Evolutionary conservation across 2,329 filamentous ascomycete species (phyloP).

Genomic region (Metarhizium brunneum): DNA sequence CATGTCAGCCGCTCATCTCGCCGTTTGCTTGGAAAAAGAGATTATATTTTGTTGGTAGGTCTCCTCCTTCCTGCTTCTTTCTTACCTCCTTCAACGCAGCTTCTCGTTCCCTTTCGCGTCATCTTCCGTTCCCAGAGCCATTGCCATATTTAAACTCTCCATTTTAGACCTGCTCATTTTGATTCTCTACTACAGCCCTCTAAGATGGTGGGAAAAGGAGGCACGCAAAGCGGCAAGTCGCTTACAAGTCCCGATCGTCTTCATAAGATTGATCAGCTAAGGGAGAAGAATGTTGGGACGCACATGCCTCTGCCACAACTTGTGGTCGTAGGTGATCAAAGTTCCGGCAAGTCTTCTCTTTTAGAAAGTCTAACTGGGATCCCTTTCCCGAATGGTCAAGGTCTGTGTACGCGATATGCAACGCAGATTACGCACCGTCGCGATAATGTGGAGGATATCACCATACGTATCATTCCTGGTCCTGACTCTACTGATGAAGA

Average conservation of each 20-base stretch:
- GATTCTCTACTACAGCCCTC: no score
- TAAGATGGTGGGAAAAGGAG: not conserved
- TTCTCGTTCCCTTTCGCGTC: no score
- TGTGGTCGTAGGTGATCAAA: slow-evolving; percentile 76
- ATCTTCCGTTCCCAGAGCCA: no score
- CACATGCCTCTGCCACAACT: slow-evolving; percentile 45
- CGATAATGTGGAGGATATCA: slow-evolving; percentile 24
- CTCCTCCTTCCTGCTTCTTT: not conserved
- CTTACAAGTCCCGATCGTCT: slow-evolving; percentile 4
- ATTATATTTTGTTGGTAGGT: not conserved
- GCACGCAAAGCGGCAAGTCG: not conserved
- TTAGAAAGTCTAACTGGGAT: slow-evolving; percentile 54
- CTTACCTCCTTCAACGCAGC: no score
- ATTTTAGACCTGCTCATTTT: no score
- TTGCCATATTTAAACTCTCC: no score
- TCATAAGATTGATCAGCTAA: slow-evolving; percentile 30
- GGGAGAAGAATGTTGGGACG: slow-evolving; percentile 28
- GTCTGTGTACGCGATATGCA: slow-evolving; percentile 38
- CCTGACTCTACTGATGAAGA: slow-evolving; percentile 9
- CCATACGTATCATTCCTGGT: slow-evolving; percentile 29
- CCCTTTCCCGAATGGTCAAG: slow-evolving; percentile 33
- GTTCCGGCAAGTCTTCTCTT: slow-evolving; percentile 78
- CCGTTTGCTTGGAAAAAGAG: not conserved
- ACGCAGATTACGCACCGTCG: slow-evolving; percentile 22
- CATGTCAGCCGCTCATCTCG: not conserved